Conservation (phyloP, 306 rosid species). For the Erythrophleum fordii region DNA sequence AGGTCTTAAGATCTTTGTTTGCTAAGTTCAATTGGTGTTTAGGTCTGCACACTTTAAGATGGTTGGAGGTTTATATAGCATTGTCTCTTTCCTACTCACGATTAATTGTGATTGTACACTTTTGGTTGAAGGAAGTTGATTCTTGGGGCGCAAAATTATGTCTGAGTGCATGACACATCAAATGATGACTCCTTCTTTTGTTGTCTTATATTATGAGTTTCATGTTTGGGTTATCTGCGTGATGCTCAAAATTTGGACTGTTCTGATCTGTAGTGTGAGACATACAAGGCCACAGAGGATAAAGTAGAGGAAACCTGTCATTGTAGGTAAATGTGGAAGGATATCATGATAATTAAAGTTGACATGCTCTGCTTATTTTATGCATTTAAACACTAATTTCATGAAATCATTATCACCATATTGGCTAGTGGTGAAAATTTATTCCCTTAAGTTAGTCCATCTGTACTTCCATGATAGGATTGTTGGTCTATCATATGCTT, state of each 20-base stretch:
- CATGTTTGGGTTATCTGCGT: not conserved
- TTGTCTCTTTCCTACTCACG: not conserved
- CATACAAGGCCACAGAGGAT: not conserved
- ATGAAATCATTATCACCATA: not conserved
- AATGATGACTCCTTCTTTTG: not conserved
- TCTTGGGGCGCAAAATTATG: not conserved
- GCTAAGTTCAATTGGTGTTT: slow-evolving; percentile 20
- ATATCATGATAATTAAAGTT: not conserved
- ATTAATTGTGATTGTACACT: not conserved
- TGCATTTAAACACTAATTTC: not conserved
- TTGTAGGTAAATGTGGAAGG: not conserved
- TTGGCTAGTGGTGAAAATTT: not conserved
- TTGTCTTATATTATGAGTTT: not conserved
- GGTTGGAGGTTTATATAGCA: not conserved
- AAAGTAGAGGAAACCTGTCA: not conserved
- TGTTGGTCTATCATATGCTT: not conserved
- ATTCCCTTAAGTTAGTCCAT: too few species aligned
- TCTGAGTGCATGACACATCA: not conserved
- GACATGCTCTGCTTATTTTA: not conserved
- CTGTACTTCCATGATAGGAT: not conserved
- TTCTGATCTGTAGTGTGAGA: not conserved
- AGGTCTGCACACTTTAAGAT: slow-evolving; percentile 17
- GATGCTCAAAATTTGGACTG: slow-evolving; percentile 15
- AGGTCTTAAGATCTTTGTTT: slow-evolving; percentile 7
- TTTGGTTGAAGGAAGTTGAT: not conserved